A percentile compares a stretch with the other conserved stretches of the same genome.
phyloP scores from a whole-genome alignment of 352 stramenopile genomes.

The Saprolegnia diclina region DNA sequence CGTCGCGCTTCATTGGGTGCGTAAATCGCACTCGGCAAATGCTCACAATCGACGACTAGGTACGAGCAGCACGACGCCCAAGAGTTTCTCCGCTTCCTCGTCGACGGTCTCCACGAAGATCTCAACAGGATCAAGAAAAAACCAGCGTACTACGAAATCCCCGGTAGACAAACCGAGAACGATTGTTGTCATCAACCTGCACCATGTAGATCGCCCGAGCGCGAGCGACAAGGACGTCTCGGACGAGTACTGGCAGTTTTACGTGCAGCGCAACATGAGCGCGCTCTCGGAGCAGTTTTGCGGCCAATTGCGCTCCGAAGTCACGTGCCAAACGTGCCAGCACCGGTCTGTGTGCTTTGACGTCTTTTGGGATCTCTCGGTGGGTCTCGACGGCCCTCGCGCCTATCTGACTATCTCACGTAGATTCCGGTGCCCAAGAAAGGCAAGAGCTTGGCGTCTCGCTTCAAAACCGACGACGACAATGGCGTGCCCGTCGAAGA shows the following conservation, averaged over 20 bases:
- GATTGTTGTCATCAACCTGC: constrained; percentile 24
- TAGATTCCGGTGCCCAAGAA: constrained; percentile 62
- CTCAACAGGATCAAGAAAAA: constrained; percentile 71
- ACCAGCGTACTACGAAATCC: constrained; percentile 70
- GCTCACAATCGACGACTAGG: background rate
- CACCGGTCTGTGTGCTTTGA: constrained; percentile 77
- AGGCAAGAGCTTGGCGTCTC: constrained; percentile 36
- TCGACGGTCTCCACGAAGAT: constrained; percentile 84
- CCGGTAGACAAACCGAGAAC: constrained; percentile 32
- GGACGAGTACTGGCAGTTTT: constrained; percentile 84
- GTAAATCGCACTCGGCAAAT: background rate
- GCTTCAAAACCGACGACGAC: constrained; percentile 24
- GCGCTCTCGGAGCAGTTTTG: constrained; percentile 75
- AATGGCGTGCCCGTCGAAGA: constrained; percentile 41
- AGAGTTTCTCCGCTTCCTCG: constrained; percentile 85
- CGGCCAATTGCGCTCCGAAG: constrained; percentile 70
- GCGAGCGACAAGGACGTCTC: constrained; percentile 54
- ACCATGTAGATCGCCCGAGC: constrained; percentile 21
- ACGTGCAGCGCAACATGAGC: constrained; percentile 58
- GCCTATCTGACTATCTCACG: background rate
- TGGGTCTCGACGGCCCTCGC: too few relatives aligned
- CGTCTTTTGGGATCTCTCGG: constrained; percentile 77
- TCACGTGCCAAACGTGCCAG: constrained; percentile 64
- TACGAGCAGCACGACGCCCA: constrained; percentile 89
- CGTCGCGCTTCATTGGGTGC: constrained; percentile 51